These are phyloP conservation scores for Termitomyces sp. DNA, from an alignment of 768 basidiomycete species.

Conservation along the genomic window DNA sequence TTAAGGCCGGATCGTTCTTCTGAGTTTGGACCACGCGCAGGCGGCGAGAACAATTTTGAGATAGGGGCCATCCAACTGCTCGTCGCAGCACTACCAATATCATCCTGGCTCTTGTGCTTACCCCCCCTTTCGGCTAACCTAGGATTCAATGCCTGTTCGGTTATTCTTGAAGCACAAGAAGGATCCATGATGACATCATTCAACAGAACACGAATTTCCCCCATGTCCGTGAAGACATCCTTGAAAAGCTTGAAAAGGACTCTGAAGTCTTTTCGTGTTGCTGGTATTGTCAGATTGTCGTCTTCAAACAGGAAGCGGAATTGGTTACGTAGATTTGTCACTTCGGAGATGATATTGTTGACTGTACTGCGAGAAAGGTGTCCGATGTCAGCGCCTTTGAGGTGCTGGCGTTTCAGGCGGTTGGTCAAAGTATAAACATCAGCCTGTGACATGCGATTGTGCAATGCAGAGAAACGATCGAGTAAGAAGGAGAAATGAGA, in stretches of 20 bases:
- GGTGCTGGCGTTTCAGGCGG: constrained; percentile 86
- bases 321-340: constrained; percentile 61
- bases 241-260: constrained; percentile 79
- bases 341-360: constrained; percentile 67
- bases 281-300: constrained; percentile 57
- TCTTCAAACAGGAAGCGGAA: constrained; percentile 77
- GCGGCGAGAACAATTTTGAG: constrained; percentile 66
- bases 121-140: constrained; percentile 43
- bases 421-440: constrained; percentile 87
- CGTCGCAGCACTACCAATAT: constrained; percentile 24
- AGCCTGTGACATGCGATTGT: constrained; percentile 58
- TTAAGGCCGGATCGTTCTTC: constrained; percentile 15
- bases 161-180: constrained; percentile 62
- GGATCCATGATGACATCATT: constrained; percentile 94
- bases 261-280: constrained; percentile 79
- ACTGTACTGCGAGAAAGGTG: constrained; percentile 86
- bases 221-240: constrained; percentile 81
- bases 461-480: constrained; percentile 59
- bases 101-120: constrained; percentile 32
- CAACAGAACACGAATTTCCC: constrained; percentile 73
- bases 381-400: constrained; percentile 80
- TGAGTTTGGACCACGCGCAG: constrained; percentile 19
- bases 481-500: constrained; percentile 54
- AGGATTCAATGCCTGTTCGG: constrained; percentile 66
- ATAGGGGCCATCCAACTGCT: constrained; percentile 83